These are phyloP conservation scores for Alternaria rosae DNA, from an alignment of 2,329 filamentous ascomycete genomes.

Conservation along the genomic window DNA sequence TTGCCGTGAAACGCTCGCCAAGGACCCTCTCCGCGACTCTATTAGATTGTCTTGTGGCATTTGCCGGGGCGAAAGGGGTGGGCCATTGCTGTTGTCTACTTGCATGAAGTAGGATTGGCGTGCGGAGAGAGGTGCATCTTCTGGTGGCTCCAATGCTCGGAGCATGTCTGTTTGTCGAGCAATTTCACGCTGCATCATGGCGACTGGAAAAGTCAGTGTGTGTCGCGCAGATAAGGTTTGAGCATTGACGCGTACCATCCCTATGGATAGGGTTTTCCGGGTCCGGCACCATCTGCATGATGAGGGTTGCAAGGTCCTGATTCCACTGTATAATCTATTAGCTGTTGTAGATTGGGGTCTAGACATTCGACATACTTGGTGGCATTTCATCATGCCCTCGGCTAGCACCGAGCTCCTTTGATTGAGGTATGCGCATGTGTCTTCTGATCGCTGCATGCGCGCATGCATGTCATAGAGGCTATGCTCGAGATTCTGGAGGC, in stretches of 20 bases:
- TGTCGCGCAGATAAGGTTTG: conserved; percentile 31
- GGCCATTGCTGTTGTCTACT: conserved; percentile 57
- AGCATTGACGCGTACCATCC: conserved; percentile 70
- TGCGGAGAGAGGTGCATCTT: conserved; percentile 66
- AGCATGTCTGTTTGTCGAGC: conserved; percentile 67
- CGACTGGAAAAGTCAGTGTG: conserved; percentile 46
- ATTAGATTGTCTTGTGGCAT: conserved; percentile 71
- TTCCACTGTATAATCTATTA: conserved; percentile 68
- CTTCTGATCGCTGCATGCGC: conserved; percentile 82
- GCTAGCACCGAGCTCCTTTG: conserved; percentile 82
- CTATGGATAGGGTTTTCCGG: conserved; percentile 79
- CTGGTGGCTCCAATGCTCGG: conserved; percentile 64
- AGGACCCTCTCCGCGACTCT: conserved; percentile 75
- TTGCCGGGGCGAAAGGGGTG: conserved; percentile 87
- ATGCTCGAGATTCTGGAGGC: conserved; percentile 79
- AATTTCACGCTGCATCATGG: conserved; percentile 68
- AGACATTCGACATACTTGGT: conserved; percentile 61
- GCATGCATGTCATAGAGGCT: conserved; percentile 79
- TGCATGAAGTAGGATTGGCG: conserved; percentile 59
- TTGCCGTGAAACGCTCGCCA: conserved; percentile 61
- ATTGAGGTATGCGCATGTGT: conserved; percentile 79
- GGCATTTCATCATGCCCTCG: conserved; percentile 78
- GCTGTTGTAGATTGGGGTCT: conserved; percentile 25
- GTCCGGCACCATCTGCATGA: conserved; percentile 76
- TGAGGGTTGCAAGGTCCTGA: conserved; percentile 78